Conservation (phyloP, 2,329 filamentous ascomycete species). For the Beauveria bassiana region DNA sequence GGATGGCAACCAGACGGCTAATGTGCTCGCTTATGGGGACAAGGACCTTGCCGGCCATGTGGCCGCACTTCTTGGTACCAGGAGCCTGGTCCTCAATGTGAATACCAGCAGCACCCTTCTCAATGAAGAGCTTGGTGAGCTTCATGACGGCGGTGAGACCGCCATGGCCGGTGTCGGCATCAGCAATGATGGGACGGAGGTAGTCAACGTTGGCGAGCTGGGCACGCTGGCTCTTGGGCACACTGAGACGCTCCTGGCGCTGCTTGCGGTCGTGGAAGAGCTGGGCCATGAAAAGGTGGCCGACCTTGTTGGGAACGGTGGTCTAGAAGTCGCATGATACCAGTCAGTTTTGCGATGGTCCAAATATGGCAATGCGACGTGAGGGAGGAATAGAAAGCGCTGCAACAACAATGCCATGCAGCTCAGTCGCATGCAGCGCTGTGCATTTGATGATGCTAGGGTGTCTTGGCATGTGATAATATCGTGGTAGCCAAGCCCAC, state of each 20-base stretch:
- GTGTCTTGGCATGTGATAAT: slow-evolving; percentile 12
- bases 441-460: not conserved
- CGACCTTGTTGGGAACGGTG: slow-evolving; percentile 96
- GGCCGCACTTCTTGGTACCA: slow-evolving; percentile 98
- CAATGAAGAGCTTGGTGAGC: slow-evolving; percentile 93
- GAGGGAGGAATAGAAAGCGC: not conserved
- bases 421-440: not conserved
- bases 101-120: slow-evolving; percentile 93
- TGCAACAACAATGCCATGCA: not conserved
- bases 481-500: slow-evolving; percentile 8
- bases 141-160: slow-evolving; percentile 99
- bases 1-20: slow-evolving; percentile 92
- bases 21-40: slow-evolving; percentile 98
- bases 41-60: slow-evolving; percentile 98
- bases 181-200: slow-evolving; percentile 89
- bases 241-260: slow-evolving; percentile 82
- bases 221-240: slow-evolving; percentile 62
- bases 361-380: not conserved
- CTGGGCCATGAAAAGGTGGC: slow-evolving; percentile 96
- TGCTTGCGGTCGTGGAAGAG: slow-evolving; percentile 99
- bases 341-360: not conserved
- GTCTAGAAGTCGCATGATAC: slow-evolving; percentile 46
- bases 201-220: slow-evolving; percentile 81
- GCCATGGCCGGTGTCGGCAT: slow-evolving; percentile 95
- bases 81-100: slow-evolving; percentile 98